Conservation (phyloP, 768 basidiomycete species). For the Inosperma sp. region DNA sequence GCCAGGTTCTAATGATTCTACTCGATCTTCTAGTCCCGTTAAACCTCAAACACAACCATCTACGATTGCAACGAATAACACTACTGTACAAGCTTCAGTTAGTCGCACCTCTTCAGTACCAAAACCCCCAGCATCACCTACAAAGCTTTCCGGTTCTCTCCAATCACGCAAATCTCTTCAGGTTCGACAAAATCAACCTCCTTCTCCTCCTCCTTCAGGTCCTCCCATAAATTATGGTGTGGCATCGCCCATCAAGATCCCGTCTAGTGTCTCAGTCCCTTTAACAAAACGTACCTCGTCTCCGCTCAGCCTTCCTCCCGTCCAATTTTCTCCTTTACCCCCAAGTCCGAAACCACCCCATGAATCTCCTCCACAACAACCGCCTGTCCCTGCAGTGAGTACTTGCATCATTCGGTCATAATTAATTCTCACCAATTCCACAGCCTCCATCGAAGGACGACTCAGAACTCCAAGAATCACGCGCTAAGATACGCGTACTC, state of each 20-base stretch:
- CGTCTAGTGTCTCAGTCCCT: conserved; percentile 19
- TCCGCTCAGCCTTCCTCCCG: conserved; percentile 34
- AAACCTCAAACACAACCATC: too few species aligned
- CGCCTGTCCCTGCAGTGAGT: conserved; percentile 7
- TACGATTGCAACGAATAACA: conserved; percentile 25
- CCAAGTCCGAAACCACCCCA: conserved; percentile 24
- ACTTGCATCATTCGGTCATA: neutral
- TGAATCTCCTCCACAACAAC: conserved; percentile 24
- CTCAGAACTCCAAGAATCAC: conserved; percentile 70
- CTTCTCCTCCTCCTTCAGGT: conserved; percentile 30
- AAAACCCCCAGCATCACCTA: conserved; percentile 44
- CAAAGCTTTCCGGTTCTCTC: conserved; percentile 43
- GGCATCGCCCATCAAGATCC: conserved; percentile 25
- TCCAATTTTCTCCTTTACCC: conserved; percentile 25
- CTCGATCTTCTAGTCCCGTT: conserved; percentile 62
- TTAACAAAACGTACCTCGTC: conserved; percentile 35
- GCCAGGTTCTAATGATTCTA: conserved; percentile 48
- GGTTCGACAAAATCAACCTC: conserved; percentile 42
- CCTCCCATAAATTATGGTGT: conserved; percentile 23
- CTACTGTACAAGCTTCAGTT: conserved; percentile 20
- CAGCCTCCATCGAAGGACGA: conserved; percentile 41
- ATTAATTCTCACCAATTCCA: neutral
- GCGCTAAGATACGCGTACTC: conserved; percentile 76
- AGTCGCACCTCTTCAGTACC: conserved; percentile 12
- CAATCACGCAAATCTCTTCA: conserved; percentile 48